Evolutionary conservation across 2,329 filamentous ascomycete species (phyloP), one percentile per base, ranked within the genome.

Genomic region (Cercospora zeina): DNA sequence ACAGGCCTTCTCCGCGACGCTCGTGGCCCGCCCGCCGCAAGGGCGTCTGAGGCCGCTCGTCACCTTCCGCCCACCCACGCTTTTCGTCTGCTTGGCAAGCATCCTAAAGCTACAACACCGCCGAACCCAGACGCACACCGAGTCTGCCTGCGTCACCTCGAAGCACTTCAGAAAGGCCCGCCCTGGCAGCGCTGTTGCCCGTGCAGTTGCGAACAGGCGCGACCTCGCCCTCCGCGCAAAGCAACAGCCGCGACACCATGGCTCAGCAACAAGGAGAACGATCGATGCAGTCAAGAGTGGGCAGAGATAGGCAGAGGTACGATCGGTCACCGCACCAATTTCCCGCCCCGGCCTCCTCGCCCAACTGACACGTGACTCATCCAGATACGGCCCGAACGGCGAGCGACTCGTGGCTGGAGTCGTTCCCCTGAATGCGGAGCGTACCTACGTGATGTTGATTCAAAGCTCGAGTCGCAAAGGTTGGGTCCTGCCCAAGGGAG

Each of bases 401-500:
- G 93, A 97, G 79, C 89, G 95, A 69, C 87, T 97, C 65, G 95
- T 99, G 71, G 93, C 95, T 64, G 95, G 95, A 70, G 88, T 97
- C 62, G 95, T 99, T 53, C 91, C 95, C 67, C 82, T 97, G 68
- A 95, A 91, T 59, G 78, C 84, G 71, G 93, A 96, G 80, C 93
- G 91, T 77, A 88, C 87, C 71, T 89, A 90, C 76, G 93, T 99
- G 65, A 84, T 99, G 70, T 83, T 99, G 70, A 96, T 97, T 71
- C 92, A 97, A 80, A 96, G 92, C 59, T 93, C 90, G 57, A 86
- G 91, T 67, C 88, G 92, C 71, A 91, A 91, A 76, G 91, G 90
- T 71, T 99, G 95, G 95, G 95, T 99, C 47, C 83, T 99, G 62
- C 95, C 95, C 64, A 99, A 99, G 77, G 95, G 95, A 74, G 95